phyloP scores from a whole-genome alignment of 2,329 filamentous ascomycete genomes.

The Pseudodiploospora longispora region DNA sequence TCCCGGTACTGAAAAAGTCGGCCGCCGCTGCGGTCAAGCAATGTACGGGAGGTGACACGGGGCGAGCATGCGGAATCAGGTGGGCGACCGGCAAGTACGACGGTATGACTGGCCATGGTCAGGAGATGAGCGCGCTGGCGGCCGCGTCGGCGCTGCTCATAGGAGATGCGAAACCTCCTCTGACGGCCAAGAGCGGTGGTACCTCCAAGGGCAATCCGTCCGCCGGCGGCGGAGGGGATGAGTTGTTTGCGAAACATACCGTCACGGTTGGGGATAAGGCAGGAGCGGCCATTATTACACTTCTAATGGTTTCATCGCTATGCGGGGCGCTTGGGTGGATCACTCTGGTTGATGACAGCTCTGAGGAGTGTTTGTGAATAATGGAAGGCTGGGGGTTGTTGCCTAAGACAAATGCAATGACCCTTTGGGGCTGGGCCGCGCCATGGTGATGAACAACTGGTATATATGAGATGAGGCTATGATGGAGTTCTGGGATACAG shows the following conservation, averaged over 20 bases:
- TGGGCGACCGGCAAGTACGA: constrained; percentile 47
- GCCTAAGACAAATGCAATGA: too few species aligned
- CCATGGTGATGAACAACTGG: too few species aligned
- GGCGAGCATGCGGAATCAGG: constrained; percentile 44
- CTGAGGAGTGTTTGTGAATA: too few species aligned
- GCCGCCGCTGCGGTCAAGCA: constrained; percentile 46
- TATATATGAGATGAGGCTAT: too few species aligned
- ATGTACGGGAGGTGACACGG: constrained; percentile 42
- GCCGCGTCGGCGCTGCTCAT: constrained; percentile 47
- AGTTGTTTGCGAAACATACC: constrained; percentile 23
- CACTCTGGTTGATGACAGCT: constrained; percentile 22
- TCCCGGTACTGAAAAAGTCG: constrained; percentile 42
- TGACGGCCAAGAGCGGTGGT: constrained; percentile 42
- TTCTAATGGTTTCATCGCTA: constrained; percentile 31
- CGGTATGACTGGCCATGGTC: constrained; percentile 47
- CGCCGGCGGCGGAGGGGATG: constrained; percentile 30
- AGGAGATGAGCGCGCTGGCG: constrained; percentile 51
- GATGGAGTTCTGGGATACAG: too few species aligned
- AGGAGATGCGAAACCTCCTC: constrained; percentile 28
- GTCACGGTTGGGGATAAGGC: constrained; percentile 38
- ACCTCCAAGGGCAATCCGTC: constrained; percentile 38
- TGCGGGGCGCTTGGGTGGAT: constrained; percentile 40
- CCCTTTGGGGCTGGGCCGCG: too few species aligned
- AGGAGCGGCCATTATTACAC: constrained; percentile 40
- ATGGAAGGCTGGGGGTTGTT: too few species aligned